These are phyloP conservation scores for Solanum acaule DNA, from an alignment of 257 asterid genomes.

Conservation along the genomic window DNA sequence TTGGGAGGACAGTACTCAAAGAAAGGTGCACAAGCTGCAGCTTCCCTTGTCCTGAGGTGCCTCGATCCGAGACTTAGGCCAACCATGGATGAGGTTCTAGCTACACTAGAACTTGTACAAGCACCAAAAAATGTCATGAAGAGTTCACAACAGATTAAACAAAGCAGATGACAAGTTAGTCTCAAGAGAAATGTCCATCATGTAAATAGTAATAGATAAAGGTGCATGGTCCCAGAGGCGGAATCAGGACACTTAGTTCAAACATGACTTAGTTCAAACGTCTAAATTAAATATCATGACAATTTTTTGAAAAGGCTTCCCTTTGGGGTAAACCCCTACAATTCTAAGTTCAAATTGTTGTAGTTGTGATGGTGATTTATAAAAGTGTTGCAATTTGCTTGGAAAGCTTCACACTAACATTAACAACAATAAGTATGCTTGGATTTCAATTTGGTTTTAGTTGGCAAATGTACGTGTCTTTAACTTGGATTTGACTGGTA, in stretches of 20 bases:
- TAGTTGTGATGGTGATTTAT: too few relatives aligned
- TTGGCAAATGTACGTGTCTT: too few relatives aligned
- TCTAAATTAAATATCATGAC: too few relatives aligned
- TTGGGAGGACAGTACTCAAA: conserved; percentile 56
- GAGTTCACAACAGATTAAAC: not conserved
- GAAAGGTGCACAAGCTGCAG: conserved; percentile 45
- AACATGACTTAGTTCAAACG: too few relatives aligned
- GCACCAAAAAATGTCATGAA: conserved; percentile 11
- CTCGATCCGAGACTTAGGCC: conserved; percentile 52
- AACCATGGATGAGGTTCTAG: conserved; percentile 35
- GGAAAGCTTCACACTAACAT: too few relatives aligned
- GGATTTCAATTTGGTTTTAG: too few relatives aligned
- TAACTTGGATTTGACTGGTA: too few relatives aligned
- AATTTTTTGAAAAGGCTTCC: too few relatives aligned
- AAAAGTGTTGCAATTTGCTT: too few relatives aligned
- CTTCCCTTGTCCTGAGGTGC: conserved; percentile 40
- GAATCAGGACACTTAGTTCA: not conserved
- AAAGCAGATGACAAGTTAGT: not conserved
- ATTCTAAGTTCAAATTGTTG: too few relatives aligned
- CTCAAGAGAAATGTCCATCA: not conserved
- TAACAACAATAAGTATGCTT: too few relatives aligned
- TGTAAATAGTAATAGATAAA: not conserved
- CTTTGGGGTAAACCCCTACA: too few relatives aligned
- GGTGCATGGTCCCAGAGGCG: not conserved
- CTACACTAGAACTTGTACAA: conserved; percentile 24